Percentiles rank a stretch among this genome's conserved stretches.
Conservation (phyloP, 2,329 filamentous ascomycete species). For the Fulvia fulva region DNA sequence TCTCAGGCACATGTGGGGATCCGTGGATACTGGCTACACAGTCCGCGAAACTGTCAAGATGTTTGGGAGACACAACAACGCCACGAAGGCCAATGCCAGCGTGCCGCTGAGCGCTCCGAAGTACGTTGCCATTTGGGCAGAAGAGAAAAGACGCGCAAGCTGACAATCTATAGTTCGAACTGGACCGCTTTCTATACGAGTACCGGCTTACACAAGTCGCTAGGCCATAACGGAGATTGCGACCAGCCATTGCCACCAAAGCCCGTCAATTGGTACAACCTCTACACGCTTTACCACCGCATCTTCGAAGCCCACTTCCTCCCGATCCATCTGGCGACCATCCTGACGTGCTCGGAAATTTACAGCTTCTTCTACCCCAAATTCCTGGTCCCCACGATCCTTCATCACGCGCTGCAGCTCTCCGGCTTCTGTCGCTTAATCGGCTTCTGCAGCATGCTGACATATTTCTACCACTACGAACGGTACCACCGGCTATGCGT, state of each 20-base stretch:
- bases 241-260: constrained; percentile 17
- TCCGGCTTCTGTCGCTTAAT: constrained; percentile 58
- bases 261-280: constrained; percentile 43
- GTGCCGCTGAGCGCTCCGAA: constrained; percentile 26
- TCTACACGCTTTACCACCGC: constrained; percentile 59
- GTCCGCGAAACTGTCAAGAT: constrained; percentile 39
- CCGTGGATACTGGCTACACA: constrained; percentile 64
- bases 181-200: constrained; percentile 31
- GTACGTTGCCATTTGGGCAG: constrained; percentile 18
- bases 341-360: constrained; percentile 59
- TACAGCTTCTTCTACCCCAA: constrained; percentile 55
- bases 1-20: constrained; percentile 72
- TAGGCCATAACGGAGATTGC: constrained; percentile 20
- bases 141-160: neutral
- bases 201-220: constrained; percentile 28
- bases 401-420: constrained; percentile 58
- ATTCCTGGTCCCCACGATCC: constrained; percentile 49
- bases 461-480: constrained; percentile 65
- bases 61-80: constrained; percentile 22
- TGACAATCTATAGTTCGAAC: constrained; percentile 25
- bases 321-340: constrained; percentile 62
- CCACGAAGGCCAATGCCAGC: constrained; percentile 10
- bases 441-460: constrained; percentile 60
- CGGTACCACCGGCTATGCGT: constrained; percentile 62
- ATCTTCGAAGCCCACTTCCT: constrained; percentile 73